phyloP scores from a whole-genome alignment of 2,329 filamentous ascomycete species.

The Colletotrichum kahawae region DNA sequence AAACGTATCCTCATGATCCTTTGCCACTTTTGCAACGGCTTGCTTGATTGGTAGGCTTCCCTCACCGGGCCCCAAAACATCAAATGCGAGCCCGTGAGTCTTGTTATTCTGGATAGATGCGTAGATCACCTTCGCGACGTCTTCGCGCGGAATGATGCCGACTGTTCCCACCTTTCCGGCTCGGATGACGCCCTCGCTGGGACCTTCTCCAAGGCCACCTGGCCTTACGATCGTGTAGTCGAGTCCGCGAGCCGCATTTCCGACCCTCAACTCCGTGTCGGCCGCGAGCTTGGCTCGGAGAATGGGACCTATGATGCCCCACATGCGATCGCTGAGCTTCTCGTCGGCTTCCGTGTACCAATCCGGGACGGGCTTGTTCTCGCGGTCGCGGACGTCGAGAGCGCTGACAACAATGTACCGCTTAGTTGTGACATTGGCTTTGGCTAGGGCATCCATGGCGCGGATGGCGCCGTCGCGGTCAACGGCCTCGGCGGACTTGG shows the following conservation, averaged over 20 bases:
- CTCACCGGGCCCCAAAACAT: conserved; percentile 43
- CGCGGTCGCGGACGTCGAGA: conserved; percentile 46
- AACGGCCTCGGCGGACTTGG: conserved; percentile 46
- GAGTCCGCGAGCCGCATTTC: conserved; percentile 40
- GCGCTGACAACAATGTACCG: conserved; percentile 52
- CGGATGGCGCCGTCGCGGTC: conserved; percentile 50
- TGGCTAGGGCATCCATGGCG: conserved; percentile 47
- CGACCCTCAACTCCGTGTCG: conserved; percentile 41
- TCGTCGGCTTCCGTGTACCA: conserved; percentile 48
- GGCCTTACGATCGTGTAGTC: conserved; percentile 52
- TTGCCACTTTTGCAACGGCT: conserved; percentile 41
- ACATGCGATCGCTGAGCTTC: conserved; percentile 38
- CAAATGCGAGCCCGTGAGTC: conserved; percentile 47
- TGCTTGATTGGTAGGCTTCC: conserved; percentile 35
- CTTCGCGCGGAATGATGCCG: conserved; percentile 42
- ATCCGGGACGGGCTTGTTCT: conserved; percentile 36
- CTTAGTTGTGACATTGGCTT: conserved; percentile 38
- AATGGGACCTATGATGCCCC: conserved; percentile 42
- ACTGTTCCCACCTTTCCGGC: conserved; percentile 46
- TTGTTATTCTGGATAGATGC: conserved; percentile 42
- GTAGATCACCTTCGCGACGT: conserved; percentile 48
- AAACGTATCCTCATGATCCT: conserved; percentile 36
- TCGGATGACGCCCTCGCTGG: conserved; percentile 39
- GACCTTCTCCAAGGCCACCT: conserved; percentile 41
- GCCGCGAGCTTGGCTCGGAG: conserved; percentile 47